phyloP scores from a whole-genome alignment of 2,329 filamentous ascomycete genomes.

The Metarhizium brunneum region DNA sequence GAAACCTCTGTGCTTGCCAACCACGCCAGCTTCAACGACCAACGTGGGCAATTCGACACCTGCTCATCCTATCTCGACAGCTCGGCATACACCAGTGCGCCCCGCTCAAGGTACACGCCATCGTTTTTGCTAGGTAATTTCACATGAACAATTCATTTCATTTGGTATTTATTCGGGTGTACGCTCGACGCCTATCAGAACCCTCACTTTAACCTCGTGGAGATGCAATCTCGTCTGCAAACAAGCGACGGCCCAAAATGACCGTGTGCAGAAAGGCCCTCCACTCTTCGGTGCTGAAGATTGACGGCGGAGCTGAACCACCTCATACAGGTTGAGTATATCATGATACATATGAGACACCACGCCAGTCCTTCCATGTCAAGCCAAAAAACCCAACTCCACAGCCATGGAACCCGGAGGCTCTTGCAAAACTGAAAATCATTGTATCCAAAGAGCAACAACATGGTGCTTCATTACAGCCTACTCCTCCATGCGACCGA shows the following conservation, averaged over 20 bases:
- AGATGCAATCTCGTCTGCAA: slow-evolving; percentile 31
- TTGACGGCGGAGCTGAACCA: slow-evolving; percentile 54
- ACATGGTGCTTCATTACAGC: slow-evolving; percentile 9
- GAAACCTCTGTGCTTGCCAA: background rate
- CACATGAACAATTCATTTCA: slow-evolving; percentile 9
- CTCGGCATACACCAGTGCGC: background rate
- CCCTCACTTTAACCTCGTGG: slow-evolving; percentile 67
- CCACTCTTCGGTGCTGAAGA: slow-evolving; percentile 62
- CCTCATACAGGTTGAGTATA: slow-evolving; percentile 35
- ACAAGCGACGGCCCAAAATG: slow-evolving; percentile 10
- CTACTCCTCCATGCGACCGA: slow-evolving; percentile 92
- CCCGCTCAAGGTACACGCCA: background rate
- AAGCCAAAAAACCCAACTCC: slow-evolving; percentile 24
- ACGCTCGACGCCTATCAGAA: slow-evolving; percentile 55
- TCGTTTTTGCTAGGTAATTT: slow-evolving; percentile 1
- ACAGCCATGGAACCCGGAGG: slow-evolving; percentile 13
- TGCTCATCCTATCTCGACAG: background rate
- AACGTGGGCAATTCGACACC: background rate
- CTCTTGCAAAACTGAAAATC: slow-evolving; percentile 2
- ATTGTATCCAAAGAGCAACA: background rate
- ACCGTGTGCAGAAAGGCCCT: slow-evolving; percentile 25
- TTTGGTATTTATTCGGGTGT: slow-evolving; percentile 34
- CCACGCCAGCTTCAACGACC: background rate
- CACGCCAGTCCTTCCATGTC: slow-evolving; percentile 20
- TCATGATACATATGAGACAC: slow-evolving; percentile 43